Percentiles rank a stretch among this genome's conserved stretches.
These are phyloP conservation scores for Iberis amara DNA, from an alignment of 441 rosid species.

Conservation along the genomic window DNA sequence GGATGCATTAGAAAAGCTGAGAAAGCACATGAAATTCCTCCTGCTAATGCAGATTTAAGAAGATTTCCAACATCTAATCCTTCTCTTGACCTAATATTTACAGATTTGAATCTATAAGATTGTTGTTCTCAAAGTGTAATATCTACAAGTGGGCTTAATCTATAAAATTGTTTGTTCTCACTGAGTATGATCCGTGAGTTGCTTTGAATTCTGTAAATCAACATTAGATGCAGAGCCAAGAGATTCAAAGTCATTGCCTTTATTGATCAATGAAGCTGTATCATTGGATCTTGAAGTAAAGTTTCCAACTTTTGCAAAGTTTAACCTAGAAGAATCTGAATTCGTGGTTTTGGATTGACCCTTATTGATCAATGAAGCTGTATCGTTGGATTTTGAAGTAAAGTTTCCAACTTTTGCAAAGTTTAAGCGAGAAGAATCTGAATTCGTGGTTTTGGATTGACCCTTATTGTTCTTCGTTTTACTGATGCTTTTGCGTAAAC, in stretches of 20 bases:
- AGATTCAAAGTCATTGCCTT: neutral
- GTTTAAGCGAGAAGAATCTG: slow-evolving; percentile 46
- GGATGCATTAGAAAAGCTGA: slow-evolving; percentile 84
- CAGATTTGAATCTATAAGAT: slow-evolving; percentile 60
- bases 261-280: neutral
- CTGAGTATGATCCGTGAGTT: neutral
- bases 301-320: slow-evolving; percentile 75
- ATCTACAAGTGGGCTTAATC: too few relatives aligned
- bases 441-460: slow-evolving; percentile 30
- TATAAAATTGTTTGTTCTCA: neutral
- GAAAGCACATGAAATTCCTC: slow-evolving; percentile 89
- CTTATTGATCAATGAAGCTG: neutral
- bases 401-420: slow-evolving; percentile 78
- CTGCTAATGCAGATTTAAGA: slow-evolving; percentile 86
- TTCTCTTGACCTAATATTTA: slow-evolving; percentile 55
- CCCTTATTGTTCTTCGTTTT: neutral
- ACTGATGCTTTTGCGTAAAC: slow-evolving; percentile 21
- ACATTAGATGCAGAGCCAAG: neutral
- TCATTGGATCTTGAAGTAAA: slow-evolving; percentile 26
- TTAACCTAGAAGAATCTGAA: slow-evolving; percentile 47
- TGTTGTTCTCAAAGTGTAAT: too few relatives aligned
- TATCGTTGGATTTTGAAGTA: slow-evolving; percentile 16
- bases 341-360: slow-evolving; percentile 27
- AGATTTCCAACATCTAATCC: slow-evolving; percentile 69
- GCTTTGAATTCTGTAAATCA: neutral